Evolutionary conservation across 2,329 filamentous ascomycete genomes (phyloP), one percentile per base, ranked within the genome.

Genomic region (Curvularia spicifera): DNA sequence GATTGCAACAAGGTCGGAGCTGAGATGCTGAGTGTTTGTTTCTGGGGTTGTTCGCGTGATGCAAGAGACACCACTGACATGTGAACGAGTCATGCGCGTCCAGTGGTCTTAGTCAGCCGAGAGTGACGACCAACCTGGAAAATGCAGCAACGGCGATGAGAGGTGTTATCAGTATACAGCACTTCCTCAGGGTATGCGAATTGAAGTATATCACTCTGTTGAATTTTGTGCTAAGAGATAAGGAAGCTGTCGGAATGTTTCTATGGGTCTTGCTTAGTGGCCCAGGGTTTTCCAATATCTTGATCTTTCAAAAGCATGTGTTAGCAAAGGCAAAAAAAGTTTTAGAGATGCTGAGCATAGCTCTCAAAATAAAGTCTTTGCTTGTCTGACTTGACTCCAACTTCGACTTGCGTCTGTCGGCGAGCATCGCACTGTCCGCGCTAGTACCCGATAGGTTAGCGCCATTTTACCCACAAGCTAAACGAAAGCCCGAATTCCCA

Each of bases 81-180:
- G 70, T 71, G 69, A 68, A 67, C 70, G 64, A 72, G 72, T 74
- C 67, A 74, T 51, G 56, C 51, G 60, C 59, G 37, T 56, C 55
- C 54, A 57, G 56, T 51, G 42, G 35, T 57, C 58, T 70, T 69
- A 67, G 68, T 70, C 65, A 71, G 59, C 66, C 45, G 20, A 24
- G 33, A 33, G 44, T 44, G 22, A 9, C 46, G 28, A 35, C 43
- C 51, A 39, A 53, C 45, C 47, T 55, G 56, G 46, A 7, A 43
- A 39, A 42, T 28, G 26, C 9, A 37, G 15, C 31, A n/a, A 33
- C 18, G n/a, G 6, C 44, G 29, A 9, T 10, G n/a, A 9, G 22
- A 28, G 2, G 20, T 31, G n/a, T 22, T 8, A 20, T 33, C 12
- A 12, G 8, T 29, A 9, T 15, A 20, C 10, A 18, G 44, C 10